Evolutionary conservation across 176 grass and related monocot genomes (phyloP), one percentile per base, ranked within the genome.

Genomic region (Elymus sibiricus): DNA sequence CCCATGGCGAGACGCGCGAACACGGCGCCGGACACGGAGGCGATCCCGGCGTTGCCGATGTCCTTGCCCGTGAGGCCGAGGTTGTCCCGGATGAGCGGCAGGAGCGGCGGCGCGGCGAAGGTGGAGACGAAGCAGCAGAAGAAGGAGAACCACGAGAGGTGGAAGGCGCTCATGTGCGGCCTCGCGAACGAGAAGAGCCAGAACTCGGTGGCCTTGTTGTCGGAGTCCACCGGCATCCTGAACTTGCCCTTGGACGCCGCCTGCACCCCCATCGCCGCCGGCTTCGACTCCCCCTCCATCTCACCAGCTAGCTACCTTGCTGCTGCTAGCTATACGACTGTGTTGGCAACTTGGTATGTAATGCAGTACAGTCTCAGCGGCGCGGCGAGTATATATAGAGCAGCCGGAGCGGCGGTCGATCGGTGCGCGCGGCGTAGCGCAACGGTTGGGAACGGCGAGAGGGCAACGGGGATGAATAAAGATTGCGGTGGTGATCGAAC

Each of bases 121-220:
- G 93, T 92, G 60, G 95, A 98, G 11, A 94, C 88, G 81, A 98
- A 98, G 84, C 95, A 98, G 88, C 90, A 94, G 86, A 98, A 98
- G 93, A 98, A 98, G 91, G 95, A 98, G 91, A 95, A 98, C 95
- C 95, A 98, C 1, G 95, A 93, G 3, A 95, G 75, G 71, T 98
- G 95, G 93, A 98, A 98, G 35, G 93, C 87, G 29, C 86, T 79
- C 95, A 98, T 98, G 86, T 98, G 95, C n/a, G 95, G 95, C 64
- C 71, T 19, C 24, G 74, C 89, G 66, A 94, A 86, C 28, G 95
- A 98, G 86, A 94, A 94, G 69, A 98, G 83, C 91, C 93, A 90
- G 95, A 98, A 98, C 86, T 95, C 87, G 1, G 91, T 98, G 19
- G 95, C 95, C 93, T 98, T 86, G 87, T 92, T 87, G 83, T 98